phyloP scores from a whole-genome alignment of 768 basidiomycete genomes.

The Coprinopsis strossmayeri region DNA sequence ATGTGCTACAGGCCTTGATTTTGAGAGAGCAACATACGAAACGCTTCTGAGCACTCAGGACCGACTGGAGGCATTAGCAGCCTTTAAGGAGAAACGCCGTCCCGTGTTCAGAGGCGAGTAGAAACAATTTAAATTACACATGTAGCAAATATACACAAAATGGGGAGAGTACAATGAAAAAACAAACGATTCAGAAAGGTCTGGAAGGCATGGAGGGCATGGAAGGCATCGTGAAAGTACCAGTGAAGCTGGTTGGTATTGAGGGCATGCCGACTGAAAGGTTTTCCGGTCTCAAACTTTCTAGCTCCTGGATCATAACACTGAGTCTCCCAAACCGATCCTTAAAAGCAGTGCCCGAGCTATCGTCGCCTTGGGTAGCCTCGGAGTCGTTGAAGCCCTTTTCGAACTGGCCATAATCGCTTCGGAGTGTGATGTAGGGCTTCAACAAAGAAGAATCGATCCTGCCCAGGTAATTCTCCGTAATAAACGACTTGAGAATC shows the following conservation, averaged over 20 bases:
- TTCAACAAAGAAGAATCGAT: conserved; percentile 83
- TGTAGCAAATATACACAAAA: conserved; percentile 18
- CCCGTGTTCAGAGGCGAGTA: conserved; percentile 81
- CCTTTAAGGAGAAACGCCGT: conserved; percentile 78
- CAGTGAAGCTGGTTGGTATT: conserved; percentile 45
- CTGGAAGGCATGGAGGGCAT: conserved; percentile 25
- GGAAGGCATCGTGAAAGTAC: conserved; percentile 39
- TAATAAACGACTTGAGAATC: conserved; percentile 91
- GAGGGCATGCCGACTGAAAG: conserved; percentile 52
- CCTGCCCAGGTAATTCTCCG: conserved; percentile 86
- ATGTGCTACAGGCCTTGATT: conserved; percentile 93
- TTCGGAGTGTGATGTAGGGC: conserved; percentile 86
- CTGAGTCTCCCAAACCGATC: conserved; percentile 70
- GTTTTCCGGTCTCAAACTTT: conserved; percentile 59
- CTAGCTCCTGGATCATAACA: conserved; percentile 84
- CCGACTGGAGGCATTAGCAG: conserved; percentile 75
- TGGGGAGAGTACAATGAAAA: conserved; percentile 9
- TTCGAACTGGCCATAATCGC: conserved; percentile 86
- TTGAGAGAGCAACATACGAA: conserved; percentile 84
- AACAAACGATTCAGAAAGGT: conserved; percentile 28
- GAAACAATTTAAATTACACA: conserved; percentile 16
- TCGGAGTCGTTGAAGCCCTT: conserved; percentile 67
- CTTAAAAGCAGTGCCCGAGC: conserved; percentile 42
- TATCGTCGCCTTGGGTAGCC: conserved; percentile 34
- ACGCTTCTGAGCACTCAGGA: conserved; percentile 69